These are phyloP conservation scores for Globisporangium cystogenes DNA, from an alignment of 352 stramenopile genomes.

Conservation along the genomic window DNA sequence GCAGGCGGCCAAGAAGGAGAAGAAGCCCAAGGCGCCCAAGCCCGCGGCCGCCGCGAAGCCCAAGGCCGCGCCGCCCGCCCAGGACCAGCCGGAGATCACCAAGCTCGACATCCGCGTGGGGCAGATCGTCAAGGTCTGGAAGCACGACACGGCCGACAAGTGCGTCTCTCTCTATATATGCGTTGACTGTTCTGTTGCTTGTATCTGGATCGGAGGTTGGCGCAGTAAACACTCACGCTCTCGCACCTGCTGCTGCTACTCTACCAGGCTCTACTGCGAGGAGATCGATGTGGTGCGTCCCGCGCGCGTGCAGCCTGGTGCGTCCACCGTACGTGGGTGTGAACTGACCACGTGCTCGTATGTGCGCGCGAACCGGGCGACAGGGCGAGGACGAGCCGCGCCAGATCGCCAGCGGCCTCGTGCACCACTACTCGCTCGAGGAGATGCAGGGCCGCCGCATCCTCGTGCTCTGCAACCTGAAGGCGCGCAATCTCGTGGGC, in stretches of 20 bases:
- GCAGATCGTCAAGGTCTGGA: constrained; percentile 90
- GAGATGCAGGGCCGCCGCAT: constrained; percentile 83
- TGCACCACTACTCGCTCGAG: constrained; percentile 84
- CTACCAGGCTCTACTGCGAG: constrained; percentile 81
- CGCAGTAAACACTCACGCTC: too few relatives aligned
- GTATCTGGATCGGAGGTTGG: too few relatives aligned
- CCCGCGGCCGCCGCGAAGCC: constrained; percentile 32
- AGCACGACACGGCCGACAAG: constrained; percentile 89
- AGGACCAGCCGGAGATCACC: constrained; percentile 82
- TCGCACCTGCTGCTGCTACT: background rate
- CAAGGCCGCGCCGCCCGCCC: constrained; percentile 11
- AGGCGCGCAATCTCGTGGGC: constrained; percentile 85
- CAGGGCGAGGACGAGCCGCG: constrained; percentile 75
- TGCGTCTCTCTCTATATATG: constrained; percentile 10
- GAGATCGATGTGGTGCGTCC: constrained; percentile 80
- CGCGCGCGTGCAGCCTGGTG: too few relatives aligned
- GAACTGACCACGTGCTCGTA: background rate
- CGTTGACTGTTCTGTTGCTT: constrained; percentile 1
- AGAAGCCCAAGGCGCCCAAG: constrained; percentile 50
- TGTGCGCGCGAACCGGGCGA: background rate
- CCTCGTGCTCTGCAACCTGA: constrained; percentile 90
- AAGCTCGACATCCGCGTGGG: constrained; percentile 92
- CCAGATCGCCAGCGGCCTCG: constrained; percentile 83
- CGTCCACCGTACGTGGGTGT: too few relatives aligned
- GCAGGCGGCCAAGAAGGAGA: constrained; percentile 28